Evolutionary conservation across 495 filamentous ascomycete genomes (phyloP), one percentile per base, ranked within the genome.

Genomic region (Penicillium chermesinum): DNA sequence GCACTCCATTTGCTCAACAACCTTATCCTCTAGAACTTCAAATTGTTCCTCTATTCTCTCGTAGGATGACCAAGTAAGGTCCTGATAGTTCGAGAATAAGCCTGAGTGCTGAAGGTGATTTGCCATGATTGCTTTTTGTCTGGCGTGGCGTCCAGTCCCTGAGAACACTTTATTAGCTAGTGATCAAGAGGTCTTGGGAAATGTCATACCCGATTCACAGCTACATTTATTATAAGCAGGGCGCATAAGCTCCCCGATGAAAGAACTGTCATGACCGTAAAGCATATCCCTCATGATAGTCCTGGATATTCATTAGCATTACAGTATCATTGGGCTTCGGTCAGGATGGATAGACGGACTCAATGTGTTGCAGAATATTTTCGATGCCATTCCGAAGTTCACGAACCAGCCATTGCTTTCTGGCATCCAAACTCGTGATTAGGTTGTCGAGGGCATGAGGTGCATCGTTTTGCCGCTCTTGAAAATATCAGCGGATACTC

Each of bases 231-330:
- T 35, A 19, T 47, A 47, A 6, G 35, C 44, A n/a, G 44, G 44
- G 1, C 34, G 44, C 36, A 47, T 47, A 2, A 47, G 44, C 10
- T 10, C 36, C 1, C 12, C n/a, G 14, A 47, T 47, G n/a, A 27
- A 47, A 6, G 44, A 47, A 36, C 44, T 47, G n/a, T 13, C 44
- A 32, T 47, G 44, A 5, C 44, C 44, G 13, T 33, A 30, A 5
- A 38, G 2, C 44, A 48, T 47, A 19, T 37, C 32, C 3, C 13
- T 48, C 25, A 18, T 25, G n/a, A 16, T 17, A 12, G 39, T 30
- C n/a, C 36, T 47, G 13, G 37, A 35, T 17, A 3, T 36, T 40
- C 5, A 10, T 30, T 5, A 30, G 25, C 25, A n/a, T n/a, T n/a
- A n/a, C n/a, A n/a, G n/a, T n/a, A n/a, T n/a, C n/a, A n/a, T n/a